phyloP scores from a whole-genome alignment of 306 rosid species.

The Canavalia gladiata region DNA sequence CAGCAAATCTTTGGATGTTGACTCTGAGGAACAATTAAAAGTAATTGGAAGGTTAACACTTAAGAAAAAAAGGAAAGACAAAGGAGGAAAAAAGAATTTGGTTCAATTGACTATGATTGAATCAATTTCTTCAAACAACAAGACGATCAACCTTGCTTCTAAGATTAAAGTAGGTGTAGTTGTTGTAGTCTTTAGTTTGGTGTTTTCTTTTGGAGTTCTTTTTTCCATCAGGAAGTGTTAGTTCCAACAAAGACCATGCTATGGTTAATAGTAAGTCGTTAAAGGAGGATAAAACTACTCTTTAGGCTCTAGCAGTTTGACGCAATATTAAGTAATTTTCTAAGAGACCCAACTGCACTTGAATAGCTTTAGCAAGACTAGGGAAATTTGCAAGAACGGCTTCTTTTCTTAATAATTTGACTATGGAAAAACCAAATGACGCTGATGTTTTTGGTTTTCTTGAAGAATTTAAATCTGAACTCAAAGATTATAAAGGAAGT shows the following conservation, averaged over 20 bases:
- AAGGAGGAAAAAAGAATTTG: slow-evolving; percentile 61
- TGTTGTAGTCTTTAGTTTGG: slow-evolving; percentile 80
- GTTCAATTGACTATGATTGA: slow-evolving; percentile 88
- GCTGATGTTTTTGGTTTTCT: slow-evolving; percentile 90
- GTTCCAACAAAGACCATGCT: slow-evolving; percentile 69
- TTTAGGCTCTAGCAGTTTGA: slow-evolving; percentile 89
- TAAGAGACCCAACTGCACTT: slow-evolving; percentile 82
- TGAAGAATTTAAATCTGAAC: slow-evolving; percentile 84
- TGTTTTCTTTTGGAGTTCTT: slow-evolving; percentile 88
- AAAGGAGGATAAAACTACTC: slow-evolving; percentile 70
- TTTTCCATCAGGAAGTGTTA: slow-evolving; percentile 81
- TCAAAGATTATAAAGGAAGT: slow-evolving; percentile 88
- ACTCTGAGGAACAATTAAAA: slow-evolving; percentile 80
- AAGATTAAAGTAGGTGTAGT: slow-evolving; percentile 94
- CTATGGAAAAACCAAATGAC: slow-evolving; percentile 77
- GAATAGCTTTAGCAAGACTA: slow-evolving; percentile 83
- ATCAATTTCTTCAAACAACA: slow-evolving; percentile 67
- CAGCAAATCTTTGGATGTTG: slow-evolving; percentile 59
- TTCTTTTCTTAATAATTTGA: slow-evolving; percentile 83
- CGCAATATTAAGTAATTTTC: slow-evolving; percentile 67
- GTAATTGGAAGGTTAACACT: slow-evolving; percentile 81
- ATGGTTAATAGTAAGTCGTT: slow-evolving; percentile 68
- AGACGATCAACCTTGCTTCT: slow-evolving; percentile 73
- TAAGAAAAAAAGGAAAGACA: slow-evolving; percentile 66
- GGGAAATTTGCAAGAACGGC: slow-evolving; percentile 82